A percentile compares a stretch with the other conserved stretches of the same genome.
Conservation (phyloP, 78 protist species). For the Speleostelium caveatum region DNA sequence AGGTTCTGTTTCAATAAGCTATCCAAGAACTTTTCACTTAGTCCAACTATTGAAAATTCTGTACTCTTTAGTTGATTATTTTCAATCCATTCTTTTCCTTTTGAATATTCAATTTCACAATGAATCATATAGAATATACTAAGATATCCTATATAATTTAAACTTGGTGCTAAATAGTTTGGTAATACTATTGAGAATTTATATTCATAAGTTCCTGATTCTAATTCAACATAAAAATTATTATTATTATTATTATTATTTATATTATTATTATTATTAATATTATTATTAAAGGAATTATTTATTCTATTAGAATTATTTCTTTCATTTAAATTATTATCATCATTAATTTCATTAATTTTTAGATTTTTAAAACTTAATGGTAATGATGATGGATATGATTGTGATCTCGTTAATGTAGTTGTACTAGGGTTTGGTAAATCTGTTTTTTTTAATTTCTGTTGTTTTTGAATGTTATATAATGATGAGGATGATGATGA, state of each 20-base stretch:
- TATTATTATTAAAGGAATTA: too few species aligned
- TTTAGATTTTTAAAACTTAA: too few species aligned
- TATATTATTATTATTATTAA: too few species aligned
- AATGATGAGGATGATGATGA: slow-evolving; percentile 4
- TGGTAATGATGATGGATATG: too few species aligned
- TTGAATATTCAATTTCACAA: slow-evolving; percentile 50
- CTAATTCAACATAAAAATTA: slow-evolving; percentile 9
- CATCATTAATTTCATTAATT: too few species aligned
- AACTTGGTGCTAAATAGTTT: slow-evolving; percentile 29
- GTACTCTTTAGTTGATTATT: slow-evolving; percentile 12
- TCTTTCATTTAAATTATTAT: too few species aligned
- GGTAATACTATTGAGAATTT: slow-evolving; percentile 41
- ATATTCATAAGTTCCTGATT: slow-evolving; percentile 29
- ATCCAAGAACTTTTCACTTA: not conserved
- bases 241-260: too few species aligned
- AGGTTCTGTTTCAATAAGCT: not conserved
- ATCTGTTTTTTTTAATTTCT: too few species aligned
- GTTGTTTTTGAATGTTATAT: not conserved
- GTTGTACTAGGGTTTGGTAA: not conserved
- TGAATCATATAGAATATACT: slow-evolving; percentile 52
- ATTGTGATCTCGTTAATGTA: too few species aligned
- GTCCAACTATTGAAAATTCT: slow-evolving; percentile 39
- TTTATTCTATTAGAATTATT: too few species aligned
- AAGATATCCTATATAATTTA: slow-evolving; percentile 61
- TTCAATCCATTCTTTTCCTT: slow-evolving; percentile 54